Evolutionary conservation across 2,329 filamentous ascomycete genomes (phyloP).

Genomic region (Ambrosiella cleistominuta): DNA sequence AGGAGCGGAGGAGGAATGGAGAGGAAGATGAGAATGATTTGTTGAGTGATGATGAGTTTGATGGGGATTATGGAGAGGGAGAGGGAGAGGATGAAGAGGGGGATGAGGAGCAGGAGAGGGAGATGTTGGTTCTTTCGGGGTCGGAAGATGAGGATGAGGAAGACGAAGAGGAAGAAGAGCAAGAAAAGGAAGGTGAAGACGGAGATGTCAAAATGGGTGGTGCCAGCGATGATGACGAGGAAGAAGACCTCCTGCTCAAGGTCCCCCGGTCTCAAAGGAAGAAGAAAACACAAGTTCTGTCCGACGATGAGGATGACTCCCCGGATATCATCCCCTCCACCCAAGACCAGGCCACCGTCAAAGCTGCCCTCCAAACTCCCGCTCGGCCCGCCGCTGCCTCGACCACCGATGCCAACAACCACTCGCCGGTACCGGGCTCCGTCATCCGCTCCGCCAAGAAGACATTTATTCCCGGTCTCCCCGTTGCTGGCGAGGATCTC

Average conservation of each 20-base stretch:
- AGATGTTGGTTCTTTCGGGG: slow-evolving; percentile 27
- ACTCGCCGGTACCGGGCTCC: slow-evolving; percentile 36
- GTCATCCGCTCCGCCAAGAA: slow-evolving; percentile 52
- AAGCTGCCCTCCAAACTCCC: slow-evolving; percentile 25
- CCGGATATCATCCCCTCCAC: slow-evolving; percentile 16
- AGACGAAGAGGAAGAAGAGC: slow-evolving; percentile 23
- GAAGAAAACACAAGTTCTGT: slow-evolving; percentile 35
- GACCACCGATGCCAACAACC: slow-evolving; percentile 18
- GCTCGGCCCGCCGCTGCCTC: slow-evolving; percentile 25
- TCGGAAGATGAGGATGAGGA: slow-evolving; percentile 22
- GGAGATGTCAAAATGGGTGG: slow-evolving; percentile 9
- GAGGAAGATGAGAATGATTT: slow-evolving; percentile 32
- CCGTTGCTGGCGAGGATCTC: slow-evolving; percentile 44
- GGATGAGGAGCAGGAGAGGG: slow-evolving; percentile 18
- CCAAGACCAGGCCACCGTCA: slow-evolving; percentile 9
- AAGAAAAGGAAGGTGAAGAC: slow-evolving; percentile 21
- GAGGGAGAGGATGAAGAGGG: slow-evolving; percentile 23
- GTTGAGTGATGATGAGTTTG: slow-evolving; percentile 29
- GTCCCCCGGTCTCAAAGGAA: slow-evolving; percentile 35
- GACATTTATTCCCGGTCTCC: slow-evolving; percentile 51
- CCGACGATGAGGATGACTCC: slow-evolving; percentile 43
- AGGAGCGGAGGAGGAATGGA: slow-evolving; percentile 42
- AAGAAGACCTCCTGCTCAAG: slow-evolving; percentile 25
- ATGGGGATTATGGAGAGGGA: slow-evolving; percentile 21
- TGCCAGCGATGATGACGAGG: slow-evolving; percentile 22